Percentiles rank a stretch among this genome's conserved stretches.
Evolutionary conservation across 768 basidiomycete genomes (phyloP).

Genomic region (Amanita pallidorosea): DNA sequence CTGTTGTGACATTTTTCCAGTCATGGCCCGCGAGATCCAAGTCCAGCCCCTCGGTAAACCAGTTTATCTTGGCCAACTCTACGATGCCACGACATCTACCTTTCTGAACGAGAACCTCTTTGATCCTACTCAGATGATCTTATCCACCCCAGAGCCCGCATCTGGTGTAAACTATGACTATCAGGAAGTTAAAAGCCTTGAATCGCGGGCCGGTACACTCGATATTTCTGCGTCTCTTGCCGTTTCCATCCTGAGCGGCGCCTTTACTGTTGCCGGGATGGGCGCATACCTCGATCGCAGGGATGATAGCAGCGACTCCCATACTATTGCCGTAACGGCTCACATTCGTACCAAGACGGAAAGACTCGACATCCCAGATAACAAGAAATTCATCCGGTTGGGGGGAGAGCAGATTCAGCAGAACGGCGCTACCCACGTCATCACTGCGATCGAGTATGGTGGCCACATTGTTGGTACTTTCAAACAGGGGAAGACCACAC

Average conservation of each 20-base stretch:
- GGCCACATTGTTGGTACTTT: conserved; percentile 9
- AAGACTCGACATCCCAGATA: conserved; percentile 1
- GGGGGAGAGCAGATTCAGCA: not conserved
- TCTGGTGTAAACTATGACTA: not conserved
- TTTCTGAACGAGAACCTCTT: conserved; percentile 1
- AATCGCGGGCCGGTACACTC: not conserved
- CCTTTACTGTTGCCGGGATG: conserved; percentile 2
- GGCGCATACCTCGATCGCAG: conserved; percentile 6
- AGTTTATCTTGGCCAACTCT: not conserved
- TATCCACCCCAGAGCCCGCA: not conserved
- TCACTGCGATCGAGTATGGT: conserved; percentile 10
- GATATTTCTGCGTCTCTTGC: conserved; percentile 18
- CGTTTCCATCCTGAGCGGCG: conserved; percentile 9
- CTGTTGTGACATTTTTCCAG: not conserved
- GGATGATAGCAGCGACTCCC: conserved; percentile 6
- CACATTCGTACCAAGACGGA: conserved; percentile 5
- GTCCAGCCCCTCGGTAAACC: not conserved
- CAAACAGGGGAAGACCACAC: conserved; percentile 4
- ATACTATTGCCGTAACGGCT: conserved; percentile 4
- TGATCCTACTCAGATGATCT: not conserved
- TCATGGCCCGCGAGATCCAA: not conserved
- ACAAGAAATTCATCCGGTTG: not conserved
- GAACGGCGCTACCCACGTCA: conserved; percentile 9
- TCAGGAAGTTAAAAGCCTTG: not conserved
- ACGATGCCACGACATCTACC: not conserved